phyloP scores from a whole-genome alignment of 495 filamentous ascomycete species.

The Annulohypoxylon bovei region DNA sequence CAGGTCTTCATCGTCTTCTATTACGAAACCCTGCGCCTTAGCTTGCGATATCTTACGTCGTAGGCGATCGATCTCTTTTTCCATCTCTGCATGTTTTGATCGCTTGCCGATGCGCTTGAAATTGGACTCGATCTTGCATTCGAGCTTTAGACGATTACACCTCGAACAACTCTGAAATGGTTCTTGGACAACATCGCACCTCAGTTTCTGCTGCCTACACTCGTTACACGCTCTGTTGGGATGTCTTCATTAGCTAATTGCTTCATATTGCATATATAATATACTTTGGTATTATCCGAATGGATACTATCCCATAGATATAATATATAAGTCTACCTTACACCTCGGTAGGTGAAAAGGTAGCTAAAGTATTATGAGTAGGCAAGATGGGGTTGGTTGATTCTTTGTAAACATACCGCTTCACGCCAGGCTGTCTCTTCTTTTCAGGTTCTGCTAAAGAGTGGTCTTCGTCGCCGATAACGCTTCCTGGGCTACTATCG shows the following conservation, averaged over 20 bases:
- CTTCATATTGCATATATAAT: background rate
- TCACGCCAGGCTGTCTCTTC: conserved; percentile 76
- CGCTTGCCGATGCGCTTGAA: conserved; percentile 95
- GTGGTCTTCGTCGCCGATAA: conserved; percentile 70
- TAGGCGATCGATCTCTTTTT: conserved; percentile 76
- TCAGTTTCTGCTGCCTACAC: conserved; percentile 93
- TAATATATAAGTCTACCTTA: background rate
- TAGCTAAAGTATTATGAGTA: background rate
- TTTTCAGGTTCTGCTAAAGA: conserved; percentile 66
- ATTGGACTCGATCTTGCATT: conserved; percentile 92
- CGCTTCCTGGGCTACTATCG: conserved; percentile 76
- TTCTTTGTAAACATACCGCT: conserved; percentile 58
- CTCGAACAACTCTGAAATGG: conserved; percentile 83
- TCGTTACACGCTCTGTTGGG: conserved; percentile 80
- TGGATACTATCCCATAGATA: background rate
- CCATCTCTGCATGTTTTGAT: conserved; percentile 91
- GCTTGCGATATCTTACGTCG: conserved; percentile 59
- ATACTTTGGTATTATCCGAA: background rate
- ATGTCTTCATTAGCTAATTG: conserved; percentile 15
- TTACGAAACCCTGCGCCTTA: conserved; percentile 58
- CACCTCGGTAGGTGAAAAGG: background rate
- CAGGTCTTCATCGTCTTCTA: conserved; percentile 63
- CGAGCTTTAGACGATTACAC: conserved; percentile 84
- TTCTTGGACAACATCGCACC: conserved; percentile 90
- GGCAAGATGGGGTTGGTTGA: background rate